Evolutionary conservation across 495 filamentous ascomycete species (phyloP).

Genomic region (Talaromyces proteolyticus): DNA sequence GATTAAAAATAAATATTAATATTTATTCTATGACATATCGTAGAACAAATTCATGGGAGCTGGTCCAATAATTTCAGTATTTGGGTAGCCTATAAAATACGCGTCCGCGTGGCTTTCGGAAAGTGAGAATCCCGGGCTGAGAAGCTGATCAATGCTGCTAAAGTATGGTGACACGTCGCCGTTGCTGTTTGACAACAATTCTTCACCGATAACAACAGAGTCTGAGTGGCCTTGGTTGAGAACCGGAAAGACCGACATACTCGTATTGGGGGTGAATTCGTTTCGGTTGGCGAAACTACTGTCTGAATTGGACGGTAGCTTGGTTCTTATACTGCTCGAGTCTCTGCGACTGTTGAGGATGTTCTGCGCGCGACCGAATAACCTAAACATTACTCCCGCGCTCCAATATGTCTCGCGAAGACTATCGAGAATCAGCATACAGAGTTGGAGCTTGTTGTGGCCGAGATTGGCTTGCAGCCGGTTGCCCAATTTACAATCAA

Average conservation of each 20-base stretch:
- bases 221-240: not conserved
- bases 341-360: not conserved
- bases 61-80: too few relatives aligned
- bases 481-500: not conserved
- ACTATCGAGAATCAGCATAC: not conserved
- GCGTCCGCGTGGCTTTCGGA: not conserved
- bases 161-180: not conserved
- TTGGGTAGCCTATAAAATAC: too few relatives aligned
- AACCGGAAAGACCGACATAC: not conserved
- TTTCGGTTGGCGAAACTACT: too few relatives aligned
- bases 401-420: constrained; percentile 1
- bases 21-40: too few relatives aligned
- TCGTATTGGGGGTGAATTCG: not conserved
- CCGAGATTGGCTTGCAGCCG: not conserved
- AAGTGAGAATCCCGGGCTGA: not conserved
- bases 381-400: not conserved
- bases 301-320: not conserved
- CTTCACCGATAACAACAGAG: not conserved
- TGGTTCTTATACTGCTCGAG: not conserved
- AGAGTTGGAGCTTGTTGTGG: not conserved
- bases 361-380: not conserved
- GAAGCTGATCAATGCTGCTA: not conserved
- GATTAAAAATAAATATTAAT: too few relatives aligned
- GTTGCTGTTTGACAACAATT: not conserved
- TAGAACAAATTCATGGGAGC: too few relatives aligned